Percentiles rank a stretch among this genome's conserved stretches.
Evolutionary conservation across 2,329 filamentous ascomycete species (phyloP).

Genomic region (Tolypocladium tundrense): DNA sequence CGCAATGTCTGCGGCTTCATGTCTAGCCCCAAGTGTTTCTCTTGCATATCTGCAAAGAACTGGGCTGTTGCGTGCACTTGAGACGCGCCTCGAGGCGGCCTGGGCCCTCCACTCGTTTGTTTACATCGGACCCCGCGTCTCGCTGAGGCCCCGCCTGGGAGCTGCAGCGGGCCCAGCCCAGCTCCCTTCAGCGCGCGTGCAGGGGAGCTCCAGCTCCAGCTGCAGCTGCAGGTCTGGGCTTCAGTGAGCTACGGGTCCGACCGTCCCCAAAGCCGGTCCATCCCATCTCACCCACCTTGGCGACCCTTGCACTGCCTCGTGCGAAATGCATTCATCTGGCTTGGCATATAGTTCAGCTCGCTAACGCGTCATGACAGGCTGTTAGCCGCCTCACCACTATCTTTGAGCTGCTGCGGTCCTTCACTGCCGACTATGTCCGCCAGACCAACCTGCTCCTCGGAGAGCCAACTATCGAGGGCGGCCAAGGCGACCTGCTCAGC

Average conservation of each 20-base stretch:
- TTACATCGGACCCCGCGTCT: conserved; percentile 10
- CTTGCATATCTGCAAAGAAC: background rate
- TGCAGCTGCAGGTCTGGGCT: background rate
- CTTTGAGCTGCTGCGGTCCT: conserved; percentile 66
- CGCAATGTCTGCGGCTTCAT: background rate
- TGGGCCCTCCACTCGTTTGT: conserved; percentile 6
- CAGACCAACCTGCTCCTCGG: conserved; percentile 79
- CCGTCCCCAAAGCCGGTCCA: background rate
- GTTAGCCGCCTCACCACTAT: conserved; percentile 61
- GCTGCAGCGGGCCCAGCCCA: background rate
- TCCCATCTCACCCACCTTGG: background rate
- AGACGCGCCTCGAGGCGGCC: background rate
- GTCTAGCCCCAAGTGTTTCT: background rate
- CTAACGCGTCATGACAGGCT: conserved; percentile 42
- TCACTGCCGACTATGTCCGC: conserved; percentile 76
- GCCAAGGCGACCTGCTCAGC: conserved; percentile 32
- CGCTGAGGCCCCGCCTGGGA: background rate
- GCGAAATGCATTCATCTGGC: background rate
- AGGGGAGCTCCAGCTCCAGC: background rate
- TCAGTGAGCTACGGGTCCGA: background rate
- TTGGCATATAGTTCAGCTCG: background rate
- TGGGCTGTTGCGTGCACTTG: background rate
- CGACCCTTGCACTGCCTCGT: background rate
- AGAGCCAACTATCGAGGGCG: conserved; percentile 43
- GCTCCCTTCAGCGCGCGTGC: background rate